Conservation (phyloP, 345 rosid genomes). For the Conringia planisiliqua region DNA sequence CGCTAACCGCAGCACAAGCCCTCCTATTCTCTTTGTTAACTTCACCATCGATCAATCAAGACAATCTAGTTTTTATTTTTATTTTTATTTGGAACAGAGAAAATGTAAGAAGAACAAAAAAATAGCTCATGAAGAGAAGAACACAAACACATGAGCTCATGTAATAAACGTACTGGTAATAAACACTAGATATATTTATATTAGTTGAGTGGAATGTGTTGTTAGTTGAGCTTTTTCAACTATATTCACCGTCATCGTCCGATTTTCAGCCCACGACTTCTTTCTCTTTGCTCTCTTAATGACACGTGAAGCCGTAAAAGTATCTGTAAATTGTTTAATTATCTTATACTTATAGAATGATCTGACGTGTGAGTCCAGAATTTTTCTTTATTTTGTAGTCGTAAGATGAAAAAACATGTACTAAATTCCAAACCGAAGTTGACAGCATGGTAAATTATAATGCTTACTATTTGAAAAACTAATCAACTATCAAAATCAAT, state of each 20-base stretch:
- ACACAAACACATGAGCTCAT: conserved; percentile 4
- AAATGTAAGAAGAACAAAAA: conserved; percentile 1
- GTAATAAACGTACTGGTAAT: background rate
- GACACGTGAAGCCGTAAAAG: conserved; percentile 15
- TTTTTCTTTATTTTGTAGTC: background rate
- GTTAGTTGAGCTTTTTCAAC: conserved; percentile 61
- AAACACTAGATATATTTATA: background rate
- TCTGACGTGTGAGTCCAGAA: background rate
- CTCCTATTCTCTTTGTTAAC: conserved; percentile 42
- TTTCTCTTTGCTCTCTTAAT: background rate
- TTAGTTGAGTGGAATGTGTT: background rate
- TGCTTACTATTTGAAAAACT: background rate
- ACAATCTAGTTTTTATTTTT: background rate
- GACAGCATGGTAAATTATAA: background rate
- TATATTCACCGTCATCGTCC: conserved; percentile 34
- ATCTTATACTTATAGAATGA: background rate
- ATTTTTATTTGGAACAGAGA: background rate
- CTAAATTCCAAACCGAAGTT: background rate
- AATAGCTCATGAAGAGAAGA: background rate
- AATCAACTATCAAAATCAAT: background rate
- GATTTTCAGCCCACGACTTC: conserved; percentile 12
- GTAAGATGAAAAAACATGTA: background rate
- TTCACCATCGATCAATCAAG: conserved; percentile 25
- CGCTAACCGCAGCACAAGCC: conserved; percentile 48
- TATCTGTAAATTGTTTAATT: background rate